Percentiles rank a stretch among this genome's conserved stretches.
phyloP scores from a whole-genome alignment of 2,329 filamentous ascomycete species.

The Emericellopsis atlantica region DNA sequence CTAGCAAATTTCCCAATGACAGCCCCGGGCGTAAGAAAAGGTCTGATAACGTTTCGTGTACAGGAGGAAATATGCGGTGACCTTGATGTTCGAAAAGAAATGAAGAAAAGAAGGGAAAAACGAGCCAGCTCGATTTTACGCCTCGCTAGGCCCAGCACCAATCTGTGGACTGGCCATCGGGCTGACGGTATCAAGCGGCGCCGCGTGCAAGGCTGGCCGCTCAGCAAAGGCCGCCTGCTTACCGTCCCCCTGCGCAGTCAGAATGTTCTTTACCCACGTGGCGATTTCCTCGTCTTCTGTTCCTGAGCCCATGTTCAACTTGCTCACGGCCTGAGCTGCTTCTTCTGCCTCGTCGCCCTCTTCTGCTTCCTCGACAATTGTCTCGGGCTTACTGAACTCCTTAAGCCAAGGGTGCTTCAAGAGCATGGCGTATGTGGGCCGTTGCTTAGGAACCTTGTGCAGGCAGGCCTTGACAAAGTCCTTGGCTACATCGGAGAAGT shows the following conservation, averaged over 20 bases:
- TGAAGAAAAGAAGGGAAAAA: no score
- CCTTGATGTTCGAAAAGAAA: no score
- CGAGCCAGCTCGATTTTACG: no score
- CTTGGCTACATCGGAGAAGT: constrained; percentile 68
- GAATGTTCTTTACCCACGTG: constrained; percentile 64
- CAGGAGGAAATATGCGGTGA: no score
- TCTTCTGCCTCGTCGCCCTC: constrained; percentile 38
- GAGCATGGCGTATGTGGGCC: constrained; percentile 89
- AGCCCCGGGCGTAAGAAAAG: no score
- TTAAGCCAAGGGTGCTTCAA: constrained; percentile 83
- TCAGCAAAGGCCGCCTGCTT: constrained; percentile 29
- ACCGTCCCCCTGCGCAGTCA: constrained; percentile 46
- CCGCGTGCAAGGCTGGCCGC: constrained; percentile 79
- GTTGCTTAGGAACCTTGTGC: constrained; percentile 81
- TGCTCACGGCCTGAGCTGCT: constrained; percentile 28
- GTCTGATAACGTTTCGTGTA: no score
- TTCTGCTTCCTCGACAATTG: constrained; percentile 58
- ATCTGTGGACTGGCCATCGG: constrained; percentile 28
- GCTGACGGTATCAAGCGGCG: constrained; percentile 64
- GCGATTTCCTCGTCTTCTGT: constrained; percentile 70
- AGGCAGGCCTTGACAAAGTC: constrained; percentile 85
- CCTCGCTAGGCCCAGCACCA: not conserved
- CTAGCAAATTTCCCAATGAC: no score
- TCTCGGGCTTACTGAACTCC: constrained; percentile 61
- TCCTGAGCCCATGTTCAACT: constrained; percentile 25